A percentile compares a stretch with the other conserved stretches of the same genome.
phyloP scores from a whole-genome alignment of 768 basidiomycete genomes.

The Amanita inopinata region DNA sequence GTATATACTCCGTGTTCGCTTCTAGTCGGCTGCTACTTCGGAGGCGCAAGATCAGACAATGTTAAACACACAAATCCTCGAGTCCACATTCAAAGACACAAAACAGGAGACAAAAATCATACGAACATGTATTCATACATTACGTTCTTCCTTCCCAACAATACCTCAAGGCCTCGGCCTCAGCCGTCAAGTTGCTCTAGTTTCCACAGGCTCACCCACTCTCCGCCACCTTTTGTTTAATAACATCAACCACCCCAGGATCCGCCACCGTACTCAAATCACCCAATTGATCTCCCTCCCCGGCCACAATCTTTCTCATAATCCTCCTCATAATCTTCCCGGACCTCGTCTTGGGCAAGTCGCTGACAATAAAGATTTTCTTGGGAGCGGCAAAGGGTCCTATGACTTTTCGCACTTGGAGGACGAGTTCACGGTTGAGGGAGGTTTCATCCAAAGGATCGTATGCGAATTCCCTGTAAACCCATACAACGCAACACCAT shows the following conservation, averaged over 20 bases:
- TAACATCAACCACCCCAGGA: conserved; percentile 73
- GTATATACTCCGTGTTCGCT: too few species aligned
- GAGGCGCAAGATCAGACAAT: too few species aligned
- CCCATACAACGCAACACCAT: not conserved
- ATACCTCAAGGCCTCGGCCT: too few species aligned
- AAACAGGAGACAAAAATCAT: too few species aligned
- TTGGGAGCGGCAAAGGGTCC: conserved; percentile 98
- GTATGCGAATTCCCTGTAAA: conserved; percentile 64
- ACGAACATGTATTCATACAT: too few species aligned
- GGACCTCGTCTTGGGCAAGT: conserved; percentile 90
- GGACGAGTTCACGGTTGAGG: conserved; percentile 78
- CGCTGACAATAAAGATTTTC: conserved; percentile 73
- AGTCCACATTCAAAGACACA: too few species aligned
- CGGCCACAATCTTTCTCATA: conserved; percentile 92
- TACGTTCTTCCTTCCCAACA: too few species aligned
- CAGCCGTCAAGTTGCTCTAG: not conserved
- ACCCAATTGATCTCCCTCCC: conserved; percentile 91
- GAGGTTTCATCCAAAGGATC: conserved; percentile 58
- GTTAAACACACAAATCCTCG: too few species aligned
- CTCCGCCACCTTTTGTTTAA: conserved; percentile 69
- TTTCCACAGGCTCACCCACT: conserved; percentile 12
- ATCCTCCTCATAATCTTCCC: conserved; percentile 98
- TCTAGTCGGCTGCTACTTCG: too few species aligned
- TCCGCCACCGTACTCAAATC: conserved; percentile 93
- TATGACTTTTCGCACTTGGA: conserved; percentile 96